phyloP scores from a whole-genome alignment of 2,329 filamentous ascomycete species.

The Cladosporium sp. region DNA sequence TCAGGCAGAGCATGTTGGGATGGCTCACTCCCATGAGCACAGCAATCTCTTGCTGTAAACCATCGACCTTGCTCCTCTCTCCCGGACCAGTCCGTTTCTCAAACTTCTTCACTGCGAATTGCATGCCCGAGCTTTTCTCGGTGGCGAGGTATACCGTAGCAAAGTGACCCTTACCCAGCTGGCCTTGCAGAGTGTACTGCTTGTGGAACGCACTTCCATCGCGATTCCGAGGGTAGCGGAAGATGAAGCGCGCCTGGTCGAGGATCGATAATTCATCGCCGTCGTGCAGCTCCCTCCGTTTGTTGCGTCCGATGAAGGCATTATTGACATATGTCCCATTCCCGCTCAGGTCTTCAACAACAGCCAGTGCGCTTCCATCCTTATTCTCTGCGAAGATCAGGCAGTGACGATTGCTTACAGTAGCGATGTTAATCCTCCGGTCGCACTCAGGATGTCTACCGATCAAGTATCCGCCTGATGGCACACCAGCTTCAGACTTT shows the following conservation, averaged over 20 bases:
- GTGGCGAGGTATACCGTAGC: constrained; percentile 89
- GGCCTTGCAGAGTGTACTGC: constrained; percentile 78
- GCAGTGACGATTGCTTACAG: constrained; percentile 83
- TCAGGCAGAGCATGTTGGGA: constrained; percentile 85
- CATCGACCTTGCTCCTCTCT: constrained; percentile 77
- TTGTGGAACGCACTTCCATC: constrained; percentile 75
- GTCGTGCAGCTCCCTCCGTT: constrained; percentile 80
- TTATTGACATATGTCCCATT: constrained; percentile 98
- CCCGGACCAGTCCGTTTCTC: constrained; percentile 78
- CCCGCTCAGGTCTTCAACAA: constrained; percentile 88
- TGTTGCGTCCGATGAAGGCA: constrained; percentile 83
- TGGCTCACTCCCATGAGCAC: constrained; percentile 97
- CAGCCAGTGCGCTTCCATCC: constrained; percentile 57
- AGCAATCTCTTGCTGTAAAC: constrained; percentile 90
- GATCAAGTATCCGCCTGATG: constrained; percentile 82
- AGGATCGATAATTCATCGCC: constrained; percentile 87
- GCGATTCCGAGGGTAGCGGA: constrained; percentile 76
- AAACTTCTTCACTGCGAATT: constrained; percentile 92
- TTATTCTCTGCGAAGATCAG: constrained; percentile 62
- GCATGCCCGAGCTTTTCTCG: constrained; percentile 75
- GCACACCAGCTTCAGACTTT: constrained; percentile 48
- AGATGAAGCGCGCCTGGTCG: constrained; percentile 81
- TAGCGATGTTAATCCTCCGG: constrained; percentile 66
- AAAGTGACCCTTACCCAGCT: constrained; percentile 91
- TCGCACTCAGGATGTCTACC: constrained; percentile 88